Evolutionary conservation across 352 stramenopile species (phyloP).

Genomic region (Phytophthora colocasiae): DNA sequence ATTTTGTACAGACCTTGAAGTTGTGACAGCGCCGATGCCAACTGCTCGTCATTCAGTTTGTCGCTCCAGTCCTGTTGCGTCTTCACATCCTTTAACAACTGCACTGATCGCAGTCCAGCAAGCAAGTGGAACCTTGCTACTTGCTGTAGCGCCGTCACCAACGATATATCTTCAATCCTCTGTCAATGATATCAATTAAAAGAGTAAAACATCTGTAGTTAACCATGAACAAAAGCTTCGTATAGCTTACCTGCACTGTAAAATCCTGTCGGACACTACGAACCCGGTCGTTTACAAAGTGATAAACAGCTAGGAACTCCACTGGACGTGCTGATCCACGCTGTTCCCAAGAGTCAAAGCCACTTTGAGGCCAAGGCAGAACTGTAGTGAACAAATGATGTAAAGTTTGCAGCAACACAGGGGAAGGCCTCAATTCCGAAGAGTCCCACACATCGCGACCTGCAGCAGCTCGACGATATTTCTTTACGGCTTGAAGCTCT

Average conservation of each 20-base stretch:
- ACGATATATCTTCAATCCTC: slow-evolving; percentile 43
- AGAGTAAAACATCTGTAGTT: slow-evolving; percentile 6
- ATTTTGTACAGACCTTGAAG: slow-evolving; percentile 50
- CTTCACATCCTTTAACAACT: slow-evolving; percentile 36
- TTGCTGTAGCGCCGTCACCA: slow-evolving; percentile 55
- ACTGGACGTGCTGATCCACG: slow-evolving; percentile 3
- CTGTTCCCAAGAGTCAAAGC: slow-evolving; percentile 33
- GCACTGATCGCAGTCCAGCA: slow-evolving; percentile 44
- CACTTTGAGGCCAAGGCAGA: slow-evolving; percentile 39
- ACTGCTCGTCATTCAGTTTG: slow-evolving; percentile 73
- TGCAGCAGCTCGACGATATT: slow-evolving; percentile 62
- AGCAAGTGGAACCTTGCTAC: slow-evolving; percentile 67
- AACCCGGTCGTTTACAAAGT: slow-evolving; percentile 77
- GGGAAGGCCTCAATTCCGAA: slow-evolving; percentile 41
- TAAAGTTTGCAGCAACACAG: slow-evolving; percentile 50
- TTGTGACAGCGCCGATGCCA: slow-evolving; percentile 64
- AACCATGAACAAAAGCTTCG: too few relatives aligned
- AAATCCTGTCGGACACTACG: slow-evolving; percentile 80
- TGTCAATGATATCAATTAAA: slow-evolving; percentile 14
- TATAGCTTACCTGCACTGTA: slow-evolving; percentile 58
- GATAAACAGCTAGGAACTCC: slow-evolving; percentile 70
- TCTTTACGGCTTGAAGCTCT: slow-evolving; percentile 47
- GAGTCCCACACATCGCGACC: slow-evolving; percentile 39
- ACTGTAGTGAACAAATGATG: slow-evolving; percentile 53
- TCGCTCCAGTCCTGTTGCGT: slow-evolving; percentile 62